phyloP scores from a whole-genome alignment of 1,139 yeast genomes.

The Chernovozyma sophiae-reginae region DNA sequence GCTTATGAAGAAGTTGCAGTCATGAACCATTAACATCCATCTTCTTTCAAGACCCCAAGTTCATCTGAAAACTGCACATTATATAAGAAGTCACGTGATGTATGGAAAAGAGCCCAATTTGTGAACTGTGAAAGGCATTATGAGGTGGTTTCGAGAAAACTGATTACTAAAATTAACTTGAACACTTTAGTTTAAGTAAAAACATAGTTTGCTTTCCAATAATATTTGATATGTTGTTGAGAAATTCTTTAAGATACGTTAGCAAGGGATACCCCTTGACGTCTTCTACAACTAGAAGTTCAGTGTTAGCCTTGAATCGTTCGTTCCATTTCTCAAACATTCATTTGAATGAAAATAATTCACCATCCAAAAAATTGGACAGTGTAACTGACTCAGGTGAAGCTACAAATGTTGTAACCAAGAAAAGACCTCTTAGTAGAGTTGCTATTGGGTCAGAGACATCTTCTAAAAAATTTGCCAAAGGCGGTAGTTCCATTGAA shows the following conservation, averaged over 20 bases:
- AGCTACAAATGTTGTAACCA: constrained; percentile 3
- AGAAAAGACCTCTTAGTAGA: constrained; percentile 44
- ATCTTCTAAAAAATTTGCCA: constrained; percentile 26
- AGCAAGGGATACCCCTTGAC: not conserved
- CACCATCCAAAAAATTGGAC: not conserved
- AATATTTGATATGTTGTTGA: not conserved
- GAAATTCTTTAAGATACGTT: not conserved
- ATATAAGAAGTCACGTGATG: too few relatives aligned
- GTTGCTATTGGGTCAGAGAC: constrained; percentile 44
- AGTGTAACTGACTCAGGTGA: not conserved
- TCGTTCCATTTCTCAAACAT: not conserved
- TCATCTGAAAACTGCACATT: too few relatives aligned
- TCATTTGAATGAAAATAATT: not conserved
- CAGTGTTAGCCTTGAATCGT: not conserved
- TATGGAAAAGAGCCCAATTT: too few relatives aligned
- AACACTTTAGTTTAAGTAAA: too few relatives aligned
- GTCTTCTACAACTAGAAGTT: not conserved
- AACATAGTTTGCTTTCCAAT: too few relatives aligned
- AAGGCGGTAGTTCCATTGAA: constrained; percentile 43
- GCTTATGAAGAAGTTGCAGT: too few relatives aligned
- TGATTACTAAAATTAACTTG: too few relatives aligned
- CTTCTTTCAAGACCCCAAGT: too few relatives aligned
- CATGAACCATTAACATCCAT: too few relatives aligned
- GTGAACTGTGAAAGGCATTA: too few relatives aligned
- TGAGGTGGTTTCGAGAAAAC: too few relatives aligned